These are phyloP conservation scores for Geotrichum reessii DNA, from an alignment of 1,139 yeast genomes.

Conservation along the genomic window DNA sequence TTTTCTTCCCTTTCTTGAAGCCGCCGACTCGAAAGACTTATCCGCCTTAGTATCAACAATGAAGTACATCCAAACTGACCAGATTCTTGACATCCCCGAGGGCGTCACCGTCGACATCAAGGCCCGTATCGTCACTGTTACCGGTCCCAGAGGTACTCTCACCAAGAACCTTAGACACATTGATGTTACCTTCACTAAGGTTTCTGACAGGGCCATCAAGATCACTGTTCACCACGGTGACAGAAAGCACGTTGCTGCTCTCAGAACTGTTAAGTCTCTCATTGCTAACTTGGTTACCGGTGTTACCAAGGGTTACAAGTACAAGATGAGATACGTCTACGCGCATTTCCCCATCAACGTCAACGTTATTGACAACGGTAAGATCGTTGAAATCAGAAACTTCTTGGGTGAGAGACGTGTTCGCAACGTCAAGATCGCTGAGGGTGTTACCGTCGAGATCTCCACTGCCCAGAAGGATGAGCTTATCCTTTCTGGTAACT, in stretches of 20 bases:
- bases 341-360: conserved; percentile 99
- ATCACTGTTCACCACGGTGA: conserved; percentile 97
- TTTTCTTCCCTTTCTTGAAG: conserved; percentile 1
- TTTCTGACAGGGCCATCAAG: conserved; percentile 67
- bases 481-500: conserved; percentile 88
- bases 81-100: conserved; percentile 86
- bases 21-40: conserved; percentile 4
- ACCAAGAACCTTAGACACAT: conserved; percentile 90
- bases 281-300: conserved; percentile 93
- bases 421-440: conserved; percentile 76
- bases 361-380: conserved; percentile 74
- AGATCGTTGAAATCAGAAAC: conserved; percentile 93
- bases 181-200: conserved; percentile 84
- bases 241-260: conserved; percentile 99
- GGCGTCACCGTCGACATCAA: conserved; percentile 88
- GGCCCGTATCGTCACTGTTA: conserved; percentile 84
- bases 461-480: conserved; percentile 91
- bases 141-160: conserved; percentile 98
- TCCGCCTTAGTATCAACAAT: conserved; percentile 37
- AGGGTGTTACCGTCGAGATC: conserved; percentile 87
- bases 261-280: conserved; percentile 96
- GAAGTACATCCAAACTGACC: conserved; percentile 96
- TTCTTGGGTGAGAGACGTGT: conserved; percentile 98
- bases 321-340: conserved; percentile 99
- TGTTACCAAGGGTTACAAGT: conserved; percentile 98